Base-by-base conservation (phyloP, 2,329 filamentous ascomycete species). In the Simplicillium aogashimaense region DNA sequence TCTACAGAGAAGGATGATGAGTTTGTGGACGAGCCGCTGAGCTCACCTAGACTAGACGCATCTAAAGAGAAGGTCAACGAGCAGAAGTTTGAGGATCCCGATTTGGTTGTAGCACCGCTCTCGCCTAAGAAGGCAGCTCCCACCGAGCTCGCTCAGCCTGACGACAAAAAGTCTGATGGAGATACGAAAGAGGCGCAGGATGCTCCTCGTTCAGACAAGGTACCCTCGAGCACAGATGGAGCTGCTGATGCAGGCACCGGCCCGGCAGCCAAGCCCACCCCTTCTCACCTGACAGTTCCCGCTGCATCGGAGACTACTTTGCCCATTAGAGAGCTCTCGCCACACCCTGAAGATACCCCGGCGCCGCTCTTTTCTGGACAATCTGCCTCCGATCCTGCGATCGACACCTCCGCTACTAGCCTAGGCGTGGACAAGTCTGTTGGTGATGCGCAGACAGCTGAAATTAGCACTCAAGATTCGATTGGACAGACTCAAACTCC, bases 11-110 rank as follows among this genome's bases (percentile, higher is more conserved):
- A 81, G 47, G 81, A 83, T 40, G 81, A 83, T 38, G 81, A 86
- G 43, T 84, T 89, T 53, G 81, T 88, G 15, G 83, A 89, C 45
- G 83, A 89, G 57, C 82, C 84, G 3, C 66, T 87, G 14, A 83
- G 76, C 48, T 85, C 83, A 3, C 76, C 78, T 3, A 67, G 70
- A 5, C 69, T 90, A 8, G 69, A 76, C 14, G 68, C 83, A 14
- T 72, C 75, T 36, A 74, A 74, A 28, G 71, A 76, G 45, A 74
- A 72, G 35, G 58, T 72, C 4, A 72, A 72, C 11, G 61, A 69
- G 42, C 60, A 63, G 30, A 61, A 65, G 2, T 72, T 76, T 41
- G 70, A 74, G n/a, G 72, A 78, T 15, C 66, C 70, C 0, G 71
- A 76, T 20, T 56, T 79, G 37, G 59, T 76, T 3, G 74, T 78